Evolutionary conservation across 2,329 filamentous ascomycete genomes (phyloP).

Genomic region (Trichoderma hamatum): DNA sequence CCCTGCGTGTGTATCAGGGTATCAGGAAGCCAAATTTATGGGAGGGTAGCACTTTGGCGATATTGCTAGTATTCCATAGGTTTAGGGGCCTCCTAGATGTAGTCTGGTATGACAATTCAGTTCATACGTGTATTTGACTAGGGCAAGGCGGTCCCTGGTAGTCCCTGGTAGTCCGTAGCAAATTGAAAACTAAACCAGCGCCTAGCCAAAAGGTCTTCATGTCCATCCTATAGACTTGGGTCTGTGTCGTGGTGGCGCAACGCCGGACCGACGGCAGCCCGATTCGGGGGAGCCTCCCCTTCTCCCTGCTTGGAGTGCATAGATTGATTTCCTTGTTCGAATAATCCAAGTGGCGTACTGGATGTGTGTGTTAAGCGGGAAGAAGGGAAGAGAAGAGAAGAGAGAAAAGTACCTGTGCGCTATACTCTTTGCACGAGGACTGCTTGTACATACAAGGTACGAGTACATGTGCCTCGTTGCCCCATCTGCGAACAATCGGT

Average conservation of each 20-base stretch:
- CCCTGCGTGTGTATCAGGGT: neutral
- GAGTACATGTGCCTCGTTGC: conserved; percentile 1
- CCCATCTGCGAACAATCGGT: conserved; percentile 17
- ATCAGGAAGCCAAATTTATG: neutral
- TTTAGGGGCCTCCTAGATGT: neutral
- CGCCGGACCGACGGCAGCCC: neutral
- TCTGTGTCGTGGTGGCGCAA: conserved; percentile 13
- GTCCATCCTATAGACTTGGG: neutral
- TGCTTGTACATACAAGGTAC: neutral
- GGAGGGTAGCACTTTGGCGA: neutral
- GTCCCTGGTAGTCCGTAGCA: neutral
- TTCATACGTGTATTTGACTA: neutral
- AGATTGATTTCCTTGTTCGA: conserved; percentile 2
- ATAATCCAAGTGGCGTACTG: neutral
- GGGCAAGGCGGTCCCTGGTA: neutral
- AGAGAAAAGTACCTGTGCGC: neutral
- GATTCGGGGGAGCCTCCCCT: neutral
- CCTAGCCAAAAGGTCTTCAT: neutral
- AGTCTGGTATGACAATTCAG: neutral
- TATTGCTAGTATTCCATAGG: neutral
- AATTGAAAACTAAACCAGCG: neutral
- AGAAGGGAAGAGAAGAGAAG: neutral
- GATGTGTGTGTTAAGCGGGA: neutral
- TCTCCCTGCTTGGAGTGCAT: neutral
- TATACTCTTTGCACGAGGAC: no score